phyloP scores from a whole-genome alignment of 2,329 filamentous ascomycete species.

The Botryotinia convoluta region DNA sequence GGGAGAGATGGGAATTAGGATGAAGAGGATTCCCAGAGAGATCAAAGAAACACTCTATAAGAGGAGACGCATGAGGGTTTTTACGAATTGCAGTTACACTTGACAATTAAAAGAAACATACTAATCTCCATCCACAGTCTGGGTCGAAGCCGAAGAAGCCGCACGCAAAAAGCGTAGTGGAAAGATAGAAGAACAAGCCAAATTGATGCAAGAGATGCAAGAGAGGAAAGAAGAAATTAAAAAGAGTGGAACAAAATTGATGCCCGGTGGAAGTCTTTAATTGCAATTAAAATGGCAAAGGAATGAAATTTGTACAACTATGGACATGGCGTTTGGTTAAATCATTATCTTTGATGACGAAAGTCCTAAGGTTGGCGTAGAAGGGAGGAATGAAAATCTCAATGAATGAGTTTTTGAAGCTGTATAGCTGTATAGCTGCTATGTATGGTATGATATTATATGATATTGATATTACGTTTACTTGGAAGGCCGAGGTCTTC shows the following conservation, averaged over 20 bases:
- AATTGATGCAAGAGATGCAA: conserved; percentile 41
- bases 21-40: not conserved
- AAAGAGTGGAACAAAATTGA: conserved; percentile 31
- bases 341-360: not conserved
- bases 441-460: not conserved
- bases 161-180: conserved; percentile 40
- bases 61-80: conserved; percentile 4
- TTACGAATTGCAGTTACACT: not conserved
- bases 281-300: not conserved
- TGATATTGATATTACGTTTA: not conserved
- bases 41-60: not conserved
- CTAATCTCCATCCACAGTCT: conserved; percentile 40
- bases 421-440: not conserved
- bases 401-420: not conserved
- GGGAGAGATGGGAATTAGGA: not conserved
- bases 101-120: not conserved
- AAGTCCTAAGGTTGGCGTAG: not conserved
- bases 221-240: conserved; percentile 44
- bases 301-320: not conserved
- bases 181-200: conserved; percentile 39
- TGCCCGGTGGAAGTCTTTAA: conserved; percentile 33
- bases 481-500: not conserved
- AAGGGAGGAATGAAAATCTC: not conserved
- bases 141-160: conserved; percentile 45
- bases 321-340: conserved; percentile 11